Evolutionary conservation across 1,284 basidiomycete species (phyloP).

Genomic region (Takashimella koratensis): DNA sequence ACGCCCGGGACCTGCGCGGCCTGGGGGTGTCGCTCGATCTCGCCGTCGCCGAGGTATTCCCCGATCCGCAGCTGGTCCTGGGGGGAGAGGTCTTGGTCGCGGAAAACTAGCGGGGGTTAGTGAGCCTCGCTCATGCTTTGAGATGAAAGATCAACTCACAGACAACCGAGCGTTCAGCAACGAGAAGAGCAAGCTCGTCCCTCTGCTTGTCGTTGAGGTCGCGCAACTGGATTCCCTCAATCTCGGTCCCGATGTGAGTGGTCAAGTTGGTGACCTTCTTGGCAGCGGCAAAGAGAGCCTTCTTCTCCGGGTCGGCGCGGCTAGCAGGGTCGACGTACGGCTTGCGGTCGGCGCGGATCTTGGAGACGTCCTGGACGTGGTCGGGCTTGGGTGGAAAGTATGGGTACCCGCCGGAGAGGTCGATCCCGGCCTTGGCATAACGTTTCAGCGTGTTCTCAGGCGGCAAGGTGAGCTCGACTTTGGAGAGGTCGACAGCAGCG

Average conservation of each 20-base stretch:
- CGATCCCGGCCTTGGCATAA: conserved; percentile 39
- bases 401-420: conserved; percentile 34
- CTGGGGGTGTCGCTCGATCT: conserved; percentile 63
- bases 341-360: conserved; percentile 23
- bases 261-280: conserved; percentile 31
- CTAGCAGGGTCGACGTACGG: conserved; percentile 33
- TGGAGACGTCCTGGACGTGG: conserved; percentile 30
- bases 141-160: conserved; percentile 14
- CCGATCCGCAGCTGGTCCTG: conserved; percentile 28
- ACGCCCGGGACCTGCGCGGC: conserved; percentile 40
- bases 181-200: conserved; percentile 37
- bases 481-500: conserved; percentile 1
- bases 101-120: conserved; percentile 18
- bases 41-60: conserved; percentile 31
- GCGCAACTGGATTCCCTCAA: conserved; percentile 35
- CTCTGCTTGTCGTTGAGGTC: conserved; percentile 34
- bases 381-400: conserved; percentile 40
- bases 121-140: not conserved
- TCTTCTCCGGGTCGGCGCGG: conserved; percentile 41
- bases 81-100: conserved; percentile 34
- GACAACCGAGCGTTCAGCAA: conserved; percentile 34
- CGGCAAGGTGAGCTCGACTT: conserved; percentile 22
- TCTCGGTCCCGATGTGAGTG: conserved; percentile 39
- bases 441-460: conserved; percentile 33
- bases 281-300: conserved; percentile 38